phyloP scores from a whole-genome alignment of 768 basidiomycete species.

The Mycena maculata region DNA sequence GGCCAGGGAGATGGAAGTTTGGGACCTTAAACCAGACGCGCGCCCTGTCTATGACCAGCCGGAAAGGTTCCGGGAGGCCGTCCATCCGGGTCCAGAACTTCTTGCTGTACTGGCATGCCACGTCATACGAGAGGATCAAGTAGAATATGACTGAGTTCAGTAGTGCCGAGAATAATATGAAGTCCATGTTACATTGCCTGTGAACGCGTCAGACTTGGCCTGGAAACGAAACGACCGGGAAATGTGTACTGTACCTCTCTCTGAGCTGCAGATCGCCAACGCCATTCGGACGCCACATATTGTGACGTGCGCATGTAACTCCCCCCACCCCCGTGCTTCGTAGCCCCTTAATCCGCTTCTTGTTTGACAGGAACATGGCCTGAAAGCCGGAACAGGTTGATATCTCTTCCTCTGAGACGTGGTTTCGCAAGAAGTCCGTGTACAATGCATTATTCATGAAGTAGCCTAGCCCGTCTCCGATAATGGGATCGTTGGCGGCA shows the following conservation, averaged over 20 bases:
- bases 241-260: constrained; percentile 24
- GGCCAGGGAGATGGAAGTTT: constrained; percentile 5
- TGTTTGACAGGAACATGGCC: constrained; percentile 18
- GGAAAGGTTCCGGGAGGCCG: background rate
- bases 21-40: constrained; percentile 11
- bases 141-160: background rate
- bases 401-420: constrained; percentile 11
- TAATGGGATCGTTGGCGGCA: background rate
- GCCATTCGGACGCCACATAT: constrained; percentile 28
- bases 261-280: constrained; percentile 32
- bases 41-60: background rate
- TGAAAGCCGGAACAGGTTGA: constrained; percentile 16
- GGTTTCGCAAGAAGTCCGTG: background rate
- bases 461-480: background rate
- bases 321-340: constrained; percentile 24
- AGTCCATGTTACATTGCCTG: constrained; percentile 36
- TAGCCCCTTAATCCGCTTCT: constrained; percentile 4
- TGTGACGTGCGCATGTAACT: constrained; percentile 27
- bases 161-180: constrained; percentile 22
- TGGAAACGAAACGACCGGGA: background rate
- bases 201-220: background rate
- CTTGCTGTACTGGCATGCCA: constrained; percentile 24
- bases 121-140: constrained; percentile 33
- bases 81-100: constrained; percentile 16
- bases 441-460: constrained; percentile 4